These are phyloP conservation scores for Parasarocladium wereldwijsianum DNA, from an alignment of 2,329 filamentous ascomycete genomes.

Conservation along the genomic window DNA sequence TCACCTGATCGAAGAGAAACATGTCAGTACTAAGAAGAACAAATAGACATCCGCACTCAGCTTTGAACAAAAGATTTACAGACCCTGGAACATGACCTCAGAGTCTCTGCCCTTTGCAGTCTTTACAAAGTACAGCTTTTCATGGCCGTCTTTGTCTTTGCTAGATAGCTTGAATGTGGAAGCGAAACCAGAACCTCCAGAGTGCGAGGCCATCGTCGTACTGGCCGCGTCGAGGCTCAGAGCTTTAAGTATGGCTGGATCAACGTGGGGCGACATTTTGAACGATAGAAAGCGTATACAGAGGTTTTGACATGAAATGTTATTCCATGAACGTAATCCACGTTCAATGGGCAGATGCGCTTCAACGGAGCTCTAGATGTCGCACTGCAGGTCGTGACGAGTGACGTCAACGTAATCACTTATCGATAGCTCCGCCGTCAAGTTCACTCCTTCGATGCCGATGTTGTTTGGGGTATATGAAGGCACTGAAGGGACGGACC, in stretches of 20 bases:
- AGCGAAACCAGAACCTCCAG: conserved; percentile 51
- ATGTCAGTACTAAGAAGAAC: conserved; percentile 7
- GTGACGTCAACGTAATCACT: too few relatives aligned
- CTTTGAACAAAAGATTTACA: conserved; percentile 4
- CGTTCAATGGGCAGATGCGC: too few relatives aligned
- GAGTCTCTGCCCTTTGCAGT: conserved; percentile 45
- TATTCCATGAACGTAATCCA: too few relatives aligned
- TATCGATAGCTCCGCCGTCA: too few relatives aligned
- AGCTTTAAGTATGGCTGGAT: conserved; percentile 46
- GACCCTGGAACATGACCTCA: conserved; percentile 56
- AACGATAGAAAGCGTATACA: too few relatives aligned
- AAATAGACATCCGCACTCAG: background rate
- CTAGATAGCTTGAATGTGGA: conserved; percentile 46
- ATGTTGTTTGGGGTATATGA: too few relatives aligned
- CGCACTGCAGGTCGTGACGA: too few relatives aligned
- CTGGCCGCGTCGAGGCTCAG: conserved; percentile 40
- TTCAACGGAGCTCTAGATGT: too few relatives aligned
- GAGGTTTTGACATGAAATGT: too few relatives aligned
- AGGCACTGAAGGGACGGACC: too few relatives aligned
- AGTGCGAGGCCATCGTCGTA: conserved; percentile 40
- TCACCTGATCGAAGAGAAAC: conserved; percentile 41
- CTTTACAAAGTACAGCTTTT: conserved; percentile 56
- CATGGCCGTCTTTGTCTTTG: conserved; percentile 32
- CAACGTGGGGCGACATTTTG: conserved; percentile 33
- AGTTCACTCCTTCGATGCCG: too few relatives aligned